Conservation (phyloP, 495 filamentous ascomycete species). For the Penicillium fimorum region DNA sequence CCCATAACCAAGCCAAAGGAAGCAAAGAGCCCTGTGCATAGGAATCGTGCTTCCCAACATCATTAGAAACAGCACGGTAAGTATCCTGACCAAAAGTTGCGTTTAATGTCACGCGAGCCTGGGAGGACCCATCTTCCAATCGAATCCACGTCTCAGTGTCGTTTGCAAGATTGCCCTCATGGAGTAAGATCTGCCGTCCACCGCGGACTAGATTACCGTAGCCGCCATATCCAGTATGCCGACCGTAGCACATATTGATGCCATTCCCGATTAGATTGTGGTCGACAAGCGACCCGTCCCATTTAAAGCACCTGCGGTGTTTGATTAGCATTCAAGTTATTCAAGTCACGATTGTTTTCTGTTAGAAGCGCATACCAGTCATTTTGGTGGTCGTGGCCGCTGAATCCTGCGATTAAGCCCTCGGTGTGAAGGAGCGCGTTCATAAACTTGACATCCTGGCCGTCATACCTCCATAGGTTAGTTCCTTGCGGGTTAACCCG, state of each 20-base stretch:
- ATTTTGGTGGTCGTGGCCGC: constrained; percentile 70
- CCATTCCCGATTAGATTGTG: constrained; percentile 39
- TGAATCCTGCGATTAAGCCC: constrained; percentile 61
- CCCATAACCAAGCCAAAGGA: constrained; percentile 12
- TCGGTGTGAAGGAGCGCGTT: constrained; percentile 53
- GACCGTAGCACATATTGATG: constrained; percentile 63
- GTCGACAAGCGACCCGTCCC: constrained; percentile 30
- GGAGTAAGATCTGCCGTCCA: constrained; percentile 55
- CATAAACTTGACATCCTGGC: constrained; percentile 66
- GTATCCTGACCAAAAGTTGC: constrained; percentile 62
- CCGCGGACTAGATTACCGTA: constrained; percentile 66
- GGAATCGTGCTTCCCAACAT: neutral
- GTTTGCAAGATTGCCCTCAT: constrained; percentile 31
- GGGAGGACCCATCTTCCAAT: constrained; percentile 58
- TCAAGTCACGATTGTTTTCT: neutral
- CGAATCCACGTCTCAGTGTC: constrained; percentile 63
- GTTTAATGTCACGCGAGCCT: constrained; percentile 62
- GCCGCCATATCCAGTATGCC: constrained; percentile 69
- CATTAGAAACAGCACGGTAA: constrained; percentile 7
- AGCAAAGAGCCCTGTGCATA: constrained; percentile 1
- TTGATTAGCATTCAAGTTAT: neutral
- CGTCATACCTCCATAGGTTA: constrained; percentile 31
- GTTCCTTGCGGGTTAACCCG: constrained; percentile 26
- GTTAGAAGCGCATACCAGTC: constrained; percentile 51
- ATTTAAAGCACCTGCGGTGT: constrained; percentile 36